These are phyloP conservation scores for Verticillium albo-atrum DNA, from an alignment of 2,329 filamentous ascomycete species.

Conservation along the genomic window DNA sequence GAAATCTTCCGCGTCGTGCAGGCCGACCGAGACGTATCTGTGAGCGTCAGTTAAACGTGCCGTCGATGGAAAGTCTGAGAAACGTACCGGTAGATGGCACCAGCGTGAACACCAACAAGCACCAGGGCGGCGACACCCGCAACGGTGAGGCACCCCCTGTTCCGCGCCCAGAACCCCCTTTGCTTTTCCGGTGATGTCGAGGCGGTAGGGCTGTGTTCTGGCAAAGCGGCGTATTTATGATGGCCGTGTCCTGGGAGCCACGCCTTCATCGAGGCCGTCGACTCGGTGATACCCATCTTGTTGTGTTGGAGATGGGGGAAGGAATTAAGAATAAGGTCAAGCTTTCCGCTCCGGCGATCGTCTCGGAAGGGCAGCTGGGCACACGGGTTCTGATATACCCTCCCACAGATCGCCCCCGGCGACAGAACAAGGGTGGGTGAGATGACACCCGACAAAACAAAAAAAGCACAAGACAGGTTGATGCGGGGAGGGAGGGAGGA, in stretches of 20 bases:
- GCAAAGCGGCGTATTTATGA: not conserved
- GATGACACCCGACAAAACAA: not conserved
- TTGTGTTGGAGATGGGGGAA: not conserved
- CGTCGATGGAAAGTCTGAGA: not conserved
- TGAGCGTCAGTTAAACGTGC: not conserved
- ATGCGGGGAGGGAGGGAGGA: not conserved
- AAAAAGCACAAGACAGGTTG: not conserved
- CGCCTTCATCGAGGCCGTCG: not conserved
- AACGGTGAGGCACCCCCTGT: not conserved
- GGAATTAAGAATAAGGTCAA: not conserved
- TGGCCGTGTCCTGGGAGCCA: not conserved
- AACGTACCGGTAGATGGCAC: not conserved
- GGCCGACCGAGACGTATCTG: slow-evolving; percentile 27
- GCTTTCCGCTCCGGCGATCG: not conserved
- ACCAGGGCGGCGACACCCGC: not conserved
- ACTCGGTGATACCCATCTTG: not conserved
- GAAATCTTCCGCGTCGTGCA: slow-evolving; percentile 45
- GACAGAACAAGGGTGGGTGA: not conserved
- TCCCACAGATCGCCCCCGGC: not conserved
- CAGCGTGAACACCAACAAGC: not conserved
- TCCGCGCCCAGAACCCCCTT: not conserved
- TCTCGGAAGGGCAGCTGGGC: not conserved
- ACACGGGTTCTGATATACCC: not conserved
- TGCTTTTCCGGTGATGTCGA: not conserved
- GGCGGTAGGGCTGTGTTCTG: not conserved